phyloP scores from a whole-genome alignment of 495 filamentous ascomycete genomes.

The Penicillium paradoxum region DNA sequence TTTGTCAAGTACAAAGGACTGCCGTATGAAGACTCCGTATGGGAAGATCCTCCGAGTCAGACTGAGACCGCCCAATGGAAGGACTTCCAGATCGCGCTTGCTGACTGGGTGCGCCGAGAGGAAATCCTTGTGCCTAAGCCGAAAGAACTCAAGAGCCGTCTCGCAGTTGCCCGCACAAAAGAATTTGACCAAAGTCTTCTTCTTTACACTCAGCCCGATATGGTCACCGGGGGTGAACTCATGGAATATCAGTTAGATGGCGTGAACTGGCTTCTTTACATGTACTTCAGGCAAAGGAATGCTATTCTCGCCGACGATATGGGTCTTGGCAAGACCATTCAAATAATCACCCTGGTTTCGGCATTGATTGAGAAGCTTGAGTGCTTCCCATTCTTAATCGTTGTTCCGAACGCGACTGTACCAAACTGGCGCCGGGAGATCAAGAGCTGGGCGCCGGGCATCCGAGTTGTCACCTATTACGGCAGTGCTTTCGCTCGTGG shows the following conservation, averaged over 20 bases:
- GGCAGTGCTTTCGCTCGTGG: constrained; percentile 66
- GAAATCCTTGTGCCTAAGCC: constrained; percentile 58
- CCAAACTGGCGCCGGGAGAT: constrained; percentile 97
- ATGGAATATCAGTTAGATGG: constrained; percentile 96
- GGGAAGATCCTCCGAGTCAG: constrained; percentile 75
- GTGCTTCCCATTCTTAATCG: constrained; percentile 89
- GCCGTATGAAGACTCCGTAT: constrained; percentile 85
- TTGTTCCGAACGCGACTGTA: constrained; percentile 91
- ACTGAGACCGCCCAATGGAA: constrained; percentile 64
- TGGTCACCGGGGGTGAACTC: constrained; percentile 69
- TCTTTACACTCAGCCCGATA: constrained; percentile 65
- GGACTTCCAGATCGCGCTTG: constrained; percentile 78
- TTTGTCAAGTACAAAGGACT: constrained; percentile 92
- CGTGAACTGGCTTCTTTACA: constrained; percentile 95
- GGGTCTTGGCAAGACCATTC: constrained; percentile 97
- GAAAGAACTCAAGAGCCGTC: constrained; percentile 51
- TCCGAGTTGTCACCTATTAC: constrained; percentile 88
- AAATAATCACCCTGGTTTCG: constrained; percentile 79
- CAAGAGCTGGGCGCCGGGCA: constrained; percentile 81
- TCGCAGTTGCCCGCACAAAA: constrained; percentile 55
- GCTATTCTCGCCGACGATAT: constrained; percentile 98
- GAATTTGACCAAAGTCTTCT: constrained; percentile 63
- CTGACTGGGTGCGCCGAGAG: constrained; percentile 72
- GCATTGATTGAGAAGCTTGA: constrained; percentile 72
- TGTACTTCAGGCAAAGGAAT: constrained; percentile 74